Conservation (phyloP, 495 filamentous ascomycete species). For the Jackrogersella multiformis region DNA sequence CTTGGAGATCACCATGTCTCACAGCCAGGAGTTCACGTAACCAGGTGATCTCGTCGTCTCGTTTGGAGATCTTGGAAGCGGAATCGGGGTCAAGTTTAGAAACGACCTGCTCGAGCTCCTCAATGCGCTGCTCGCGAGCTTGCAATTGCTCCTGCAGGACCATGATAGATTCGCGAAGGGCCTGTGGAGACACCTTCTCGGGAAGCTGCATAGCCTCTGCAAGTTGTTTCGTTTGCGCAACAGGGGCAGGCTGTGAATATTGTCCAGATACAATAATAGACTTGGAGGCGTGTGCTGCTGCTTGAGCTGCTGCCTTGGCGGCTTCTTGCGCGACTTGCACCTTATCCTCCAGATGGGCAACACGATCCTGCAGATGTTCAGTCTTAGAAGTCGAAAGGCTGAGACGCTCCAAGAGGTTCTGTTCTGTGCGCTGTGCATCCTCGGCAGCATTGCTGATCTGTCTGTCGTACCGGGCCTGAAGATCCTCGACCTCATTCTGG, state of each 20-base stretch:
- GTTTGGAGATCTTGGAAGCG: conserved; percentile 81
- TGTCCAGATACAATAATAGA: conserved; percentile 58
- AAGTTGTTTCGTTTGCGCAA: conserved; percentile 53
- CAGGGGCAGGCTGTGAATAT: conserved; percentile 41
- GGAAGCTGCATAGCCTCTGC: conserved; percentile 66
- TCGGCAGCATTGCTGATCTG: conserved; percentile 75
- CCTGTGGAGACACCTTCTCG: conserved; percentile 91
- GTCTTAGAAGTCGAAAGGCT: conserved; percentile 80
- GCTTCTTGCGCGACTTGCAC: conserved; percentile 90
- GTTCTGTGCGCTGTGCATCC: conserved; percentile 74
- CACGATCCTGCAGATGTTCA: conserved; percentile 80
- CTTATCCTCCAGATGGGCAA: conserved; percentile 85
- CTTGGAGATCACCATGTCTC: conserved; percentile 87
- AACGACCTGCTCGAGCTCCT: conserved; percentile 79
- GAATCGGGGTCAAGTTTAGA: conserved; percentile 74
- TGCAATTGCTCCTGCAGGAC: conserved; percentile 97
- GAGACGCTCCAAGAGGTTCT: conserved; percentile 74
- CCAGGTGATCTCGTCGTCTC: conserved; percentile 94
- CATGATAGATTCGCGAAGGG: conserved; percentile 92
- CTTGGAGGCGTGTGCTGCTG: conserved; percentile 85
- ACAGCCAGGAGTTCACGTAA: conserved; percentile 92
- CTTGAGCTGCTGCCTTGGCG: conserved; percentile 84
- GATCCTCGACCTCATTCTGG: conserved; percentile 74
- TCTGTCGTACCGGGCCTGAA: conserved; percentile 75
- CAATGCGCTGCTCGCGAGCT: conserved; percentile 87